These are phyloP conservation scores for Rhizophora mangle DNA, from an alignment of 345 rosid species.

Conservation along the genomic window DNA sequence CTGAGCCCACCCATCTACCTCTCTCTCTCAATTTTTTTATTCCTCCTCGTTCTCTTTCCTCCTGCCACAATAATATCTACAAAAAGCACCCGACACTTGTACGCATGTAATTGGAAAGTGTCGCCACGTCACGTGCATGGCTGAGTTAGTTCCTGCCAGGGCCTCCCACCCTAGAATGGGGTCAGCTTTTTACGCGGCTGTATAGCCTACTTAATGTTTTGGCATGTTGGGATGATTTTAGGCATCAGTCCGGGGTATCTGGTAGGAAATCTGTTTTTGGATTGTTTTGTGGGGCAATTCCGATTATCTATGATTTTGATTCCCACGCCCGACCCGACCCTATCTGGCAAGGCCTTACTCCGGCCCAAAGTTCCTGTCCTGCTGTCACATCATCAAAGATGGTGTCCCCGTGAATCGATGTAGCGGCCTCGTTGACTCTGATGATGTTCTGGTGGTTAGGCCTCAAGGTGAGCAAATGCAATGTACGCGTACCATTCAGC, in stretches of 20 bases:
- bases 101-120: background rate
- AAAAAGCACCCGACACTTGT: too few relatives aligned
- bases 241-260: background rate
- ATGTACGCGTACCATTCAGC: too few relatives aligned
- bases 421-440: too few relatives aligned
- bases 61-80: too few relatives aligned
- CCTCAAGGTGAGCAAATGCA: too few relatives aligned
- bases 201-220: background rate
- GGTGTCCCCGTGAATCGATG: too few relatives aligned
- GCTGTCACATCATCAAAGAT: too few relatives aligned
- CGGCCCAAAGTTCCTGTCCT: too few relatives aligned
- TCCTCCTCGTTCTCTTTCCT: too few relatives aligned
- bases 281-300: background rate
- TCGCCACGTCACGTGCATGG: background rate
- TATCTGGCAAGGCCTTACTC: background rate
- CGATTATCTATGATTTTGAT: constrained; percentile 7
- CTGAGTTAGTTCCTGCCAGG: background rate
- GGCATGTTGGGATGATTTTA: constrained; percentile 5
- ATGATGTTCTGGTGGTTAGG: too few relatives aligned
- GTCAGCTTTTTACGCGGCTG: background rate
- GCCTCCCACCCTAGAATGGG: background rate
- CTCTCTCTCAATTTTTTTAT: too few relatives aligned
- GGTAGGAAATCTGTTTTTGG: background rate
- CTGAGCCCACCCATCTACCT: too few relatives aligned
- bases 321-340: background rate